These are phyloP conservation scores for Piper longum DNA, from an alignment of 164 flowering plant genomes.

Conservation along the genomic window DNA sequence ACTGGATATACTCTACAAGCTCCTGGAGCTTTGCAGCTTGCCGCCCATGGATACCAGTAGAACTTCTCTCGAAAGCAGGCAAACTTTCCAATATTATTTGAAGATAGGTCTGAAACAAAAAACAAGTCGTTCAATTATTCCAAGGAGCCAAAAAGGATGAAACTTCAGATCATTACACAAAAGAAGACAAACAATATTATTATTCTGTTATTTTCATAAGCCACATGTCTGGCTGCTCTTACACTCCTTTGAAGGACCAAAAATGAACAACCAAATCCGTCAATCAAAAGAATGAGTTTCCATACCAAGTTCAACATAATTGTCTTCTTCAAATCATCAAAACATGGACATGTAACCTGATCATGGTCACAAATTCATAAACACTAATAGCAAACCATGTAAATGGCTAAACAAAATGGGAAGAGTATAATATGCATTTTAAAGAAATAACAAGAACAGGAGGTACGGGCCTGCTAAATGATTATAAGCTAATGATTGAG, in stretches of 20 bases:
- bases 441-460: not conserved
- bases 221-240: not conserved
- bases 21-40: slow-evolving; percentile 90
- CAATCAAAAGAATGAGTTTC: not conserved
- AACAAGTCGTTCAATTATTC: not conserved
- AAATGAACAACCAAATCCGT: not conserved
- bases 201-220: too few relatives aligned
- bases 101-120: slow-evolving; percentile 61
- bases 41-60: slow-evolving; percentile 57
- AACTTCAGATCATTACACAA: too few relatives aligned
- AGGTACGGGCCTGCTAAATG: not conserved
- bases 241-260: not conserved
- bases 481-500: too few relatives aligned
- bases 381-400: too few relatives aligned
- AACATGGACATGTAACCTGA: too few relatives aligned
- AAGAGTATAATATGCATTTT: not conserved
- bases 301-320: not conserved
- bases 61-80: slow-evolving; percentile 52
- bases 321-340: not conserved
- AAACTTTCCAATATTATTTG: slow-evolving; percentile 75
- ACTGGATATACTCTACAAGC: slow-evolving; percentile 73
- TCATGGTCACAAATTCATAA: too few relatives aligned
- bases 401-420: too few relatives aligned
- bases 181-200: too few relatives aligned
- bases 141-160: not conserved